phyloP scores from a whole-genome alignment of 1,284 basidiomycete species.

The Exsudoporus floridanus region DNA sequence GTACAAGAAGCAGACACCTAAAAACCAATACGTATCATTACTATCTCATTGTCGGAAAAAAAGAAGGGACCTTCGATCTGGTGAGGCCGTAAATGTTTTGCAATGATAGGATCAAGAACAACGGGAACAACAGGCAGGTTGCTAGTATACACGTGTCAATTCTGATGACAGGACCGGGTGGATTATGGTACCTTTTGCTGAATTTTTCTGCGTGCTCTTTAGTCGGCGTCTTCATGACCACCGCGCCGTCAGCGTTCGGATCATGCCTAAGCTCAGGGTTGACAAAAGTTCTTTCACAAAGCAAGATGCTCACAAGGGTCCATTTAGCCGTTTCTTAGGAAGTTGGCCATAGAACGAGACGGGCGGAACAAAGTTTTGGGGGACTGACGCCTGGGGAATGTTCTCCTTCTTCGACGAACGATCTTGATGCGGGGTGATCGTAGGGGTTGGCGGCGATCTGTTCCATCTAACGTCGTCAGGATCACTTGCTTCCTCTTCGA shows the following conservation, averaged over 20 bases:
- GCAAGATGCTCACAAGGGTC: constrained; percentile 51
- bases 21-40: constrained; percentile 1
- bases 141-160: constrained; percentile 36
- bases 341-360: constrained; percentile 57
- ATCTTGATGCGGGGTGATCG: constrained; percentile 3
- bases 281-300: constrained; percentile 4
- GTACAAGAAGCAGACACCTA: constrained; percentile 89
- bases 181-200: constrained; percentile 64
- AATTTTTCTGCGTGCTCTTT: constrained; percentile 64
- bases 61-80: constrained; percentile 74
- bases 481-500: constrained; percentile 30
- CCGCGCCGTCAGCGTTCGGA: constrained; percentile 70
- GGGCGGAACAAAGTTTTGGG: constrained; percentile 52
- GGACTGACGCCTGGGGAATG: constrained; percentile 7
- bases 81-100: constrained; percentile 80
- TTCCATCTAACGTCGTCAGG: constrained; percentile 13
- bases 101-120: constrained; percentile 90
- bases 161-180: constrained; percentile 1
- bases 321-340: constrained; percentile 46
- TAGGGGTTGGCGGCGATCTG: neutral
- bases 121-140: constrained; percentile 73
- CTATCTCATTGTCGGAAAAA: neutral
- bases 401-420: constrained; percentile 29
- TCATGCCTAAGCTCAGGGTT: constrained; percentile 53
- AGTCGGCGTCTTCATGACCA: constrained; percentile 85